Percentiles rank a stretch among this genome's conserved stretches.
phyloP scores from a whole-genome alignment of 202 grass and related monocot species.

The Saccharum hybrid region DNA sequence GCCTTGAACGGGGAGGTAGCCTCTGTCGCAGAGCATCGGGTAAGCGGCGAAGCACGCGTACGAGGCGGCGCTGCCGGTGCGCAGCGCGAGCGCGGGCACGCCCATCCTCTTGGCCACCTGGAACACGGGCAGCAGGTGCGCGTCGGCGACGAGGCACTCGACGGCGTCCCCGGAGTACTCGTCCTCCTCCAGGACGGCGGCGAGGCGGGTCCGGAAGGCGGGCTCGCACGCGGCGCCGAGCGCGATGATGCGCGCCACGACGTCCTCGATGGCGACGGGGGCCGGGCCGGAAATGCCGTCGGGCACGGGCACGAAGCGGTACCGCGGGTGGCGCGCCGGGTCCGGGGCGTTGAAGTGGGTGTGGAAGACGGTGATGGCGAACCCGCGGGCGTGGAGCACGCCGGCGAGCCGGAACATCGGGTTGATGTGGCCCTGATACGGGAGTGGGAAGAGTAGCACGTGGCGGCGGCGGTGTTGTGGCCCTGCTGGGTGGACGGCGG shows the following conservation, averaged over 20 bases:
- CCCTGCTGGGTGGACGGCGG: no score
- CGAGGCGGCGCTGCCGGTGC: not conserved
- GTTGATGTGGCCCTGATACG: conserved; percentile 13
- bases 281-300: not conserved
- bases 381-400: conserved; percentile 39
- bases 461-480: not conserved
- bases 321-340: conserved; percentile 27
- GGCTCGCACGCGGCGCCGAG: no score
- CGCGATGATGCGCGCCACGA: no score
- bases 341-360: conserved; percentile 31
- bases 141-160: no score
- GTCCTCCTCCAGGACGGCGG: no score
- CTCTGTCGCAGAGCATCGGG: not conserved
- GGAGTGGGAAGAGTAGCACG: conserved; percentile 46
- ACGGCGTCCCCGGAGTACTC: no score
- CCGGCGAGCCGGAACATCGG: conserved; percentile 52
- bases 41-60: not conserved
- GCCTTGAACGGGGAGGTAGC: not conserved
- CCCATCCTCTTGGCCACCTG: not conserved
- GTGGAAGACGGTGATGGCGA: conserved; percentile 45
- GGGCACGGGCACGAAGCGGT: conserved; percentile 27
- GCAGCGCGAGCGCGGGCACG: not conserved
- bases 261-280: no score
- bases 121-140: no score
- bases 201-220: no score